Base-by-base conservation (phyloP, 441 rosid genomes). In the Croton laevigatus region DNA sequence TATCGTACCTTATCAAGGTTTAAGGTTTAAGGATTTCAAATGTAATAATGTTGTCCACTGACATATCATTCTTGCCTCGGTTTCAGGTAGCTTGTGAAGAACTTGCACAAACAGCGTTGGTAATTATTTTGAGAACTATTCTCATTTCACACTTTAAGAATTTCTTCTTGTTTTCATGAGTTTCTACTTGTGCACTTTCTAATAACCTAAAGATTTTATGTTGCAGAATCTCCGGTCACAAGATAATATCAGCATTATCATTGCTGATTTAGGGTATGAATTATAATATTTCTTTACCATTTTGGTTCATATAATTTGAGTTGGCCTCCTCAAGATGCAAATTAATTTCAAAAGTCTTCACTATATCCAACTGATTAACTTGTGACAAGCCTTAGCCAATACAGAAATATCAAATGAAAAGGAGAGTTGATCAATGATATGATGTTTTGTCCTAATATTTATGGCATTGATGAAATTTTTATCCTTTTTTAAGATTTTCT, bases 191-290 rank as follows among this genome's bases (percentile, higher is more conserved):
- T 14, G 46, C 52, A 65, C 57, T 49, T 71, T 51, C n/a, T 60
- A 16, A 61, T 45, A 70, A 42, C 27, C 44, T 20, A 55, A 52
- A 71, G 74, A 71, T 58, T 60, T 55, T 54, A 12, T 75, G 12
- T 65, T 81, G 78, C 92, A 94, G 97, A 94, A 94, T 66, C 88
- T 81, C 19, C 79, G 79, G 51, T 88, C 98, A 69, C 87, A 90
- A 80, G 97, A 91, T 78, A 94, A 94, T 68, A 67, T 94, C 66
- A 94, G 95, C 80, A 84, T 91, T 76, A 71, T 89, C 69, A 88
- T 91, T 34, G 97, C 98, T 40, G 97, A 94, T 78, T 77, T 91
- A 68, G 98, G 98, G 98, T 91, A 88, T 12, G 82, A 67, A 54
- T 45, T n/a, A 48, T 63, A 40, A 69, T 66, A n/a, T 71, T 8